Base-by-base conservation (phyloP, 129 eudicot genomes). In the Mikania micrantha region DNA sequence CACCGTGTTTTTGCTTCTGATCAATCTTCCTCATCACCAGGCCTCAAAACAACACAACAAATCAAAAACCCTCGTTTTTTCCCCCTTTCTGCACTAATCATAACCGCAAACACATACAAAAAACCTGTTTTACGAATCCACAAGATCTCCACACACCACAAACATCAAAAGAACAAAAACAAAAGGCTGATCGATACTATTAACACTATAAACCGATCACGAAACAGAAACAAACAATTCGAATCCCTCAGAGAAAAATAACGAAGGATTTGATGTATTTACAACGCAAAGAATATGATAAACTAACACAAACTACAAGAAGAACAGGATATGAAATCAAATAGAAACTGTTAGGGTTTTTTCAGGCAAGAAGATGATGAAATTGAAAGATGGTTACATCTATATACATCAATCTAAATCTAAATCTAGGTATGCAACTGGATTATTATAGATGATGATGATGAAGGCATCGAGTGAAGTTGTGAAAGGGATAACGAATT, bases 1-100 rank as follows among this genome's bases (percentile, higher is more conserved):
- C 64, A 48, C 78, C 66, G 40, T 60, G 50, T 22, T 22, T 34
- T 67, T 67, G 74, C 66, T 70, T 87, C 75, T 87, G 87, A 35
- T 84, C 84, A 77, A 74, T 82, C 82, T 77, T 91, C 90, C 86
- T 85, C 97, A 85, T 91, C 85, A 31, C 79, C 62, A 56, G 3
- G 28, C 38, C 38, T 52, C 60, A 53, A 53, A 52, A 53, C 7
- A 20, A 50, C 58, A 50, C 58, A 50, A 50, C 5, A 50, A 21
- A 56, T 16, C 61, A 25, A 54, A 47, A 54, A 24, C 60, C 61
- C 61, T 54, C 11, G 34, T 54, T 85, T 58, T 68, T 42, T n/a
- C n/a, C 78, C 40, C 68, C 65, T 17, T 56, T n/a, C 70, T 32
- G 9, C 74, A 50, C 66, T 64, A 80, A 87, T 76, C 87, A 84